Base-by-base conservation (phyloP, 1,139 yeast species). In the Nakaseomyces bracarensis region DNA sequence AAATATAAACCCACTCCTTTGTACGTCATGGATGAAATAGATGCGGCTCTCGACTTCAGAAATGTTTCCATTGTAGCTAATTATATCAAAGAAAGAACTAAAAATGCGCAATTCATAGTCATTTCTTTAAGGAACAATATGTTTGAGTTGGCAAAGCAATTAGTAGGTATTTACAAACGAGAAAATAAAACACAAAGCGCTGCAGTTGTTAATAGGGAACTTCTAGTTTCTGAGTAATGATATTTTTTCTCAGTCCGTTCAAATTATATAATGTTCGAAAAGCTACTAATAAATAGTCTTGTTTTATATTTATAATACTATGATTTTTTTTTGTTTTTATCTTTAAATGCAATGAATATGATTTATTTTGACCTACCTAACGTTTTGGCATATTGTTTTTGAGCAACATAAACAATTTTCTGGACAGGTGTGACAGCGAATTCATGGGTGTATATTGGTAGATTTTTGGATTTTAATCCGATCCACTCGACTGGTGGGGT, bases 1-100 rank as follows among this genome's bases (percentile, higher is more conserved):
- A 85, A 84, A 54, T 93, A 86, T 62, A 91, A 87, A 60, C 99
- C 99, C 1, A 93, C 98, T 0, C 98, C 99, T 6, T 67, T 93
- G 38, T 93, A 93, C 60, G 98, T 93, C 28, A 93, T 93, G 99
- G 99, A 93, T 67, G 99, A 93, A 66, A 91, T 93, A 54, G 99
- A 93, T 67, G 99, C 99, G 0, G 99, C 99, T 1, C 72, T 93
- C 52, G 99, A 93, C 67, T 93, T 91, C 66, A 71, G 97, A 60
- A 93, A 93, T 57, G 98, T 93, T 39, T 85, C 96, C 11, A 91
- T 91, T 65, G 96, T 93, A 43, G 99, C 98, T 3, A 89, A 89
- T 57, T 93, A 93, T 60, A 93, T 93, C 60, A 89, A 87, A 58
- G 96, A 91, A 54, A 72, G 96, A 41, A 93, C 98, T 3, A 84